These are phyloP conservation scores for Pythium rhizo-oryzae DNA, from an alignment of 352 stramenopile genomes.

Conservation along the genomic window DNA sequence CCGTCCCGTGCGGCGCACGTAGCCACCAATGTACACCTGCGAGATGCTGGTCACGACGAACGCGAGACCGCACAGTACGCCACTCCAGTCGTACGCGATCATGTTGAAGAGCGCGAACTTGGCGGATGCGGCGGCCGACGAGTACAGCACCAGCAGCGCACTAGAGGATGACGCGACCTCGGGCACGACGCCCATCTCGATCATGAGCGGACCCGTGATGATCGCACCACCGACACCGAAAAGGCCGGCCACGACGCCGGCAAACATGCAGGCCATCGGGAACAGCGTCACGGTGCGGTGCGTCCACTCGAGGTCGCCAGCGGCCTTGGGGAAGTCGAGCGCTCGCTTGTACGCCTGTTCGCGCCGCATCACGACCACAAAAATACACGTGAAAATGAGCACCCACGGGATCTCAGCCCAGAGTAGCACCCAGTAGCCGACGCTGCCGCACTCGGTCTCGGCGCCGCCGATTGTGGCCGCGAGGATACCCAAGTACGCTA, in stretches of 20 bases:
- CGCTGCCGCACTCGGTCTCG: constrained; percentile 37
- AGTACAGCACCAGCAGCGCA: constrained; percentile 60
- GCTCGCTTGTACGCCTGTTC: constrained; percentile 43
- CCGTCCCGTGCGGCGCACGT: constrained; percentile 48
- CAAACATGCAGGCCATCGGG: constrained; percentile 40
- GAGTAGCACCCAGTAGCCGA: constrained; percentile 54
- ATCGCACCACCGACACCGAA: constrained; percentile 56
- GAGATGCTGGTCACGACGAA: constrained; percentile 53
- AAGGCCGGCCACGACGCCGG: constrained; percentile 52
- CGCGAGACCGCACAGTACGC: constrained; percentile 39
- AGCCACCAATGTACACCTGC: constrained; percentile 54
- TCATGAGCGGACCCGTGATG: no score
- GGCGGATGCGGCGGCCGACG: constrained; percentile 41
- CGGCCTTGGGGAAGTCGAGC: constrained; percentile 46
- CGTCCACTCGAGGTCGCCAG: no score
- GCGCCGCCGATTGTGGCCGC: constrained; percentile 28
- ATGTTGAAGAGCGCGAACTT: constrained; percentile 61
- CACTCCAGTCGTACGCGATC: constrained; percentile 51
- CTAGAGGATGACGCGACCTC: constrained; percentile 53
- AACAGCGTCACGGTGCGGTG: constrained; percentile 41
- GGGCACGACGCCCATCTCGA: constrained; percentile 58
- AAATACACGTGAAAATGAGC: constrained; percentile 41
- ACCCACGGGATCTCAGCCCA: constrained; percentile 64
- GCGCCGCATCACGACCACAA: constrained; percentile 37
- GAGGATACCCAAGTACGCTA: constrained; percentile 28